Conservation (phyloP, 345 rosid genomes). For the Cardamine chenopodiifolia region DNA sequence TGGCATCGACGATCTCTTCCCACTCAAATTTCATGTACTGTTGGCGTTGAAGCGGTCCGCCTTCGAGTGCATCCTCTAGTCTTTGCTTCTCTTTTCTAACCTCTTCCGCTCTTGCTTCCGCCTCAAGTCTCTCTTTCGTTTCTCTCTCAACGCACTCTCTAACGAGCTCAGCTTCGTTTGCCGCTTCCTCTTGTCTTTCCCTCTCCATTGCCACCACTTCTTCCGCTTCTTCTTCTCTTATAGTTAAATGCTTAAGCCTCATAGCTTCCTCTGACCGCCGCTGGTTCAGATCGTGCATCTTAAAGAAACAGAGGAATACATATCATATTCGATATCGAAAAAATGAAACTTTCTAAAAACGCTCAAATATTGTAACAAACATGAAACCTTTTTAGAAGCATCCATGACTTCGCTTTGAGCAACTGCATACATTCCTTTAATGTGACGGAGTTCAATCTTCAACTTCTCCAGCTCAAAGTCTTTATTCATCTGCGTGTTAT, state of each 20-base stretch:
- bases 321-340: background rate
- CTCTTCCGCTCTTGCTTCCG: conserved; percentile 58
- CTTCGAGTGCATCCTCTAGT: conserved; percentile 62
- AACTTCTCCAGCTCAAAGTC: conserved; percentile 86
- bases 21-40: conserved; percentile 64
- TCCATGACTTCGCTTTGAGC: conserved; percentile 79
- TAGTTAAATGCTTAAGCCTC: conserved; percentile 55
- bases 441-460: conserved; percentile 80
- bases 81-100: conserved; percentile 73
- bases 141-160: conserved; percentile 57
- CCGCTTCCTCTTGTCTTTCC: conserved; percentile 61
- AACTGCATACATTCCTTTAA: conserved; percentile 68
- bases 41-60: conserved; percentile 46
- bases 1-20: conserved; percentile 83
- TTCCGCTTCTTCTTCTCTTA: conserved; percentile 57
- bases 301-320: background rate
- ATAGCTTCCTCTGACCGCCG: conserved; percentile 55
- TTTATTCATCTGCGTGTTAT: conserved; percentile 49
- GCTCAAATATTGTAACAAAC: background rate
- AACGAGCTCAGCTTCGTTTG: conserved; percentile 53
- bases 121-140: conserved; percentile 55
- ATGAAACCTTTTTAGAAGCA: conserved; percentile 81
- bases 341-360: background rate
- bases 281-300: conserved; percentile 55
- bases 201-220: conserved; percentile 64